Percentiles rank a stretch among this genome's conserved stretches.
Evolutionary conservation across 495 filamentous ascomycete genomes (phyloP).

Genomic region (Neurospora tetrasperma): DNA sequence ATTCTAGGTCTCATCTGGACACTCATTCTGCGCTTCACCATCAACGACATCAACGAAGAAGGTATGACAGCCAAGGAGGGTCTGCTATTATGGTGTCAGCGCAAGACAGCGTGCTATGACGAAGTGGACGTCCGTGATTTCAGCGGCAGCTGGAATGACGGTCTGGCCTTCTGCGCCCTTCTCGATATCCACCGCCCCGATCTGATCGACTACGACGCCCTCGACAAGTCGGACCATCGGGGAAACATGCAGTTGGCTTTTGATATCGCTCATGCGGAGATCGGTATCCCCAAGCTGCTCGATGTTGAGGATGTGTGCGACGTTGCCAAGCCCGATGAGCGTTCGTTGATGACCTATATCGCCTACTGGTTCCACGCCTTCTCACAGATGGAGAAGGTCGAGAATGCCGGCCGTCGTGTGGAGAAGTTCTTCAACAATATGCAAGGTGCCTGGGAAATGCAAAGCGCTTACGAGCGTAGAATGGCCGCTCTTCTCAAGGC

Average conservation of each 20-base stretch:
- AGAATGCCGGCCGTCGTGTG: conserved; percentile 90
- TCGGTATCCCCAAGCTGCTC: conserved; percentile 89
- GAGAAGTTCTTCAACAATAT: conserved; percentile 99
- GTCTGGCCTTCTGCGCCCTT: conserved; percentile 90
- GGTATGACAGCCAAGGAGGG: conserved; percentile 97
- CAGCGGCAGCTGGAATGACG: conserved; percentile 92
- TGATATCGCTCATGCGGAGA: conserved; percentile 89
- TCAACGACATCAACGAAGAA: conserved; percentile 96
- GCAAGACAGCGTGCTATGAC: conserved; percentile 97
- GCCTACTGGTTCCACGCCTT: conserved; percentile 99
- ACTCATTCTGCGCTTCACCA: conserved; percentile 92
- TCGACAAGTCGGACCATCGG: conserved; percentile 90
- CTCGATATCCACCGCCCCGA: conserved; percentile 96
- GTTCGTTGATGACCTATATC: conserved; percentile 97
- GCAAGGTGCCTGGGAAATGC: conserved; percentile 99
- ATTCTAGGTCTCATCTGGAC: conserved; percentile 97
- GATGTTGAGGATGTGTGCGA: conserved; percentile 98
- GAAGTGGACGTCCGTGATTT: conserved; percentile 93
- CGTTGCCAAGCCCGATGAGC: conserved; percentile 89
- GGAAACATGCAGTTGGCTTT: conserved; percentile 98
- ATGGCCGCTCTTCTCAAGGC: conserved; percentile 68
- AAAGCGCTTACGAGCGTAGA: conserved; percentile 82
- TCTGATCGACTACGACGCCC: conserved; percentile 85
- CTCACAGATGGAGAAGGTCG: conserved; percentile 93
- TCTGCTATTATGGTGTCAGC: conserved; percentile 89